phyloP scores from a whole-genome alignment of 2,329 filamentous ascomycete species.

The Coniosporium uncinatum region DNA sequence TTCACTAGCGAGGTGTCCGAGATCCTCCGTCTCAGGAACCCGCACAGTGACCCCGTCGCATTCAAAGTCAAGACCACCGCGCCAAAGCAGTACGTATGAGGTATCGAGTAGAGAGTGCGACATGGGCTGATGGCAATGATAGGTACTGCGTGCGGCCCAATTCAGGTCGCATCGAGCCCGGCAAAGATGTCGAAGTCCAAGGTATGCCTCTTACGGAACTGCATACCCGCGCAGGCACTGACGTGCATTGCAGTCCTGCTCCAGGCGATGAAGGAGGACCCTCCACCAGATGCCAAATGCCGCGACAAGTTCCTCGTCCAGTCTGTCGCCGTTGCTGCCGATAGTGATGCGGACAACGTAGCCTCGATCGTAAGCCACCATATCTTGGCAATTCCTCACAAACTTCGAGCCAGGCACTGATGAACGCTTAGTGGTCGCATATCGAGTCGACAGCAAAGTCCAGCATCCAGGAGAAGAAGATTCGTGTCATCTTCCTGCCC shows the following conservation, averaged over 20 bases:
- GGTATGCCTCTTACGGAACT: constrained; percentile 49
- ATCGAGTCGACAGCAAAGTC: constrained; percentile 70
- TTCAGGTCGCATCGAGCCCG: constrained; percentile 90
- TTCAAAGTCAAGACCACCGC: constrained; percentile 97
- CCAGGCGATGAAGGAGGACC: constrained; percentile 97
- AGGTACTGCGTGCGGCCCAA: constrained; percentile 99
- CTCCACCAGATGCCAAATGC: constrained; percentile 80
- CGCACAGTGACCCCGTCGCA: constrained; percentile 50
- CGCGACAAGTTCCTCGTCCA: constrained; percentile 98
- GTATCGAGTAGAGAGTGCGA: too few relatives aligned
- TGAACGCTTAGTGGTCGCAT: constrained; percentile 62
- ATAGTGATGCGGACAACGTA: constrained; percentile 80
- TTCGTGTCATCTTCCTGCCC: constrained; percentile 81
- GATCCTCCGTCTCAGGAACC: constrained; percentile 52
- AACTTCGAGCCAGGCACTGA: constrained; percentile 8
- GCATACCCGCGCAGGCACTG: constrained; percentile 8
- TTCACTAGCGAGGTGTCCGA: constrained; percentile 61
- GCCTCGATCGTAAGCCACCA: constrained; percentile 69
- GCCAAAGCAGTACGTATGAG: constrained; percentile 89
- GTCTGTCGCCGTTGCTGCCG: constrained; percentile 75
- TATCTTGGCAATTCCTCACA: constrained; percentile 11
- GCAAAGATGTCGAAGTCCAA: constrained; percentile 86
- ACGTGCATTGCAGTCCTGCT: constrained; percentile 66
- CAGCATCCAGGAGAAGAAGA: constrained; percentile 88
- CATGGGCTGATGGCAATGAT: too few relatives aligned